These are phyloP conservation scores for Ceratocystis smalleyi DNA, from an alignment of 2,329 filamentous ascomycete genomes.

Conservation along the genomic window DNA sequence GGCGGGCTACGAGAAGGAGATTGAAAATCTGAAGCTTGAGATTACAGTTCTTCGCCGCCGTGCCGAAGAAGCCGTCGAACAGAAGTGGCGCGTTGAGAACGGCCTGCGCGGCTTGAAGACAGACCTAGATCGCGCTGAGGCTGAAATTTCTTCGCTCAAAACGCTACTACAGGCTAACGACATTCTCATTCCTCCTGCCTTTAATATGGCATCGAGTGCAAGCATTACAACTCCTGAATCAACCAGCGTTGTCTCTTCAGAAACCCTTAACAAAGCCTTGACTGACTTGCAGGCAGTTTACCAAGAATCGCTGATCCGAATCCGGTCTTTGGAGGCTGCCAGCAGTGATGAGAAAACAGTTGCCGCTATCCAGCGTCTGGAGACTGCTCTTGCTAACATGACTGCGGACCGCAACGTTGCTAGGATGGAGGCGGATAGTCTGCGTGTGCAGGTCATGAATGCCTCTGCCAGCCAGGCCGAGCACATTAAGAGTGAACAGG, in stretches of 20 bases:
- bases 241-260: conserved; percentile 40
- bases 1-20: conserved; percentile 70
- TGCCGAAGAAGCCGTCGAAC: conserved; percentile 83
- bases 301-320: conserved; percentile 46
- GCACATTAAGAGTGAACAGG: conserved; percentile 44
- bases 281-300: conserved; percentile 60
- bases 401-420: conserved; percentile 60
- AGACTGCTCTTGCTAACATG: conserved; percentile 52
- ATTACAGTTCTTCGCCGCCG: conserved; percentile 70
- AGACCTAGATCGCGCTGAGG: conserved; percentile 88
- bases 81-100: conserved; percentile 94
- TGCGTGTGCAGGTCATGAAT: conserved; percentile 44
- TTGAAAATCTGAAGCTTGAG: conserved; percentile 64
- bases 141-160: conserved; percentile 75
- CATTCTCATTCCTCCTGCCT: conserved; percentile 52
- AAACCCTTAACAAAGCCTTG: conserved; percentile 59
- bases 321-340: conserved; percentile 46
- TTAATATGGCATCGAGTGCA: conserved; percentile 29
- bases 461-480: conserved; percentile 41
- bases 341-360: conserved; percentile 43
- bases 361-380: conserved; percentile 47
- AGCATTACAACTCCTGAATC: conserved; percentile 17
- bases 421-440: conserved; percentile 45
- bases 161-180: conserved; percentile 68
- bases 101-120: conserved; percentile 79